Base-by-base conservation (phyloP, 306 rosid genomes). In the Ochetophila trinervis region DNA sequence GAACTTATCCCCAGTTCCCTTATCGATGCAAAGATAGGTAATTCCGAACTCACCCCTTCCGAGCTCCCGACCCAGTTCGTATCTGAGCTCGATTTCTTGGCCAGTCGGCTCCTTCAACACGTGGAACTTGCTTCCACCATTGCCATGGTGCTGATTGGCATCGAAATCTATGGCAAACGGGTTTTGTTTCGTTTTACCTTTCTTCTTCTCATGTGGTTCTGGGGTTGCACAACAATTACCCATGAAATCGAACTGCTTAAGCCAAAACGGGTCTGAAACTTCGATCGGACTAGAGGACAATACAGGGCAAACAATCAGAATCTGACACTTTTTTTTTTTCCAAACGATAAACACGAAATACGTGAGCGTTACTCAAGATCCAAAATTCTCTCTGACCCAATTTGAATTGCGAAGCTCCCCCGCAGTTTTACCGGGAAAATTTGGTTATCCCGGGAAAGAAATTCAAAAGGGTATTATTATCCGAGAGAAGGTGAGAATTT, bases 11-110 rank as follows among this genome's bases (percentile, higher is more conserved):
- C 83, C 65, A 4, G 76, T 78, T 15, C 23, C 85, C 64, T 68
- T 86, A 67, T 90, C 97, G 2, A 86, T 88, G 32, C 99, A 93
- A 0, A 90, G 85, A n/a, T 88, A 88, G 16, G 99, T 93, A 2
- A 93, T 40, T 5, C 99, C 99, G 32, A 93, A 93, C 74, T 93
- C 99, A 2, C 99, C 99, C 5, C 99, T 66, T 5, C 99, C 99
- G 0, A 93, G 96, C 77, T 93, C 99, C 3, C 84, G 80, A 34
- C 99, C 97, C 4, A 93, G 80, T 36, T 74, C 91, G 69, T 93
- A 87, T 4, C 66, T 74, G 1, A 44, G 76, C 80, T 68, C 89
- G 72, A 93, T 93, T 80, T 93, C 90, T 0, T 66, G 50, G 1
- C 99, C 99, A 1, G 97, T 89, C 0, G 97, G 96, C 14, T 86